Percentiles rank a stretch among this genome's conserved stretches.
Conservation (phyloP, 2,329 filamentous ascomycete genomes). For the Rachicladosporium sp. region DNA sequence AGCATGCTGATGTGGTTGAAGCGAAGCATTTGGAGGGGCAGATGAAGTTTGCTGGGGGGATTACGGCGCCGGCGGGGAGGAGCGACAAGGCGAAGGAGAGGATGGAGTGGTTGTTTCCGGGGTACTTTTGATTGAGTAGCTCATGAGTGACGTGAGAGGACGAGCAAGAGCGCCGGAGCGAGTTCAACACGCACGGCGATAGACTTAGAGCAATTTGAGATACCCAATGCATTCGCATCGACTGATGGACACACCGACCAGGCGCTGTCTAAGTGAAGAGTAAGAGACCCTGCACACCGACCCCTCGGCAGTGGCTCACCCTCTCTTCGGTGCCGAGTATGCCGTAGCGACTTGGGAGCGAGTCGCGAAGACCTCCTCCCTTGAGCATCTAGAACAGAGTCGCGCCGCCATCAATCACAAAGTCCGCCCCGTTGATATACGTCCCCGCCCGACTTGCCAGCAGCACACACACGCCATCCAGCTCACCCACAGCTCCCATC, state of each 20-base stretch:
- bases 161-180: no score
- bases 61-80: slow-evolving; percentile 68
- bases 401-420: slow-evolving; percentile 25
- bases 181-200: no score
- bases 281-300: no score
- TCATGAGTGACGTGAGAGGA: no score
- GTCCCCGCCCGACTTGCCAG: slow-evolving; percentile 23
- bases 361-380: neutral
- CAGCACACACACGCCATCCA: slow-evolving; percentile 27
- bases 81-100: slow-evolving; percentile 63
- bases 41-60: slow-evolving; percentile 65
- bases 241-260: no score
- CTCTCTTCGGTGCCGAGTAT: no score
- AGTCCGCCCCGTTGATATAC: slow-evolving; percentile 27
- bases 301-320: no score
- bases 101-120: slow-evolving; percentile 78
- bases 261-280: no score
- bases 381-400: slow-evolving; percentile 13
- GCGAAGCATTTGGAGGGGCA: slow-evolving; percentile 72
- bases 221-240: no score
- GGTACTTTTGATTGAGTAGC: slow-evolving; percentile 42
- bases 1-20: slow-evolving; percentile 60
- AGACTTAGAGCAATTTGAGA: no score
- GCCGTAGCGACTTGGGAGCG: neutral
- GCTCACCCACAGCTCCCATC: slow-evolving; percentile 26